Evolutionary conservation across 805 yeast species (phyloP), one percentile per base, ranked within the genome.

Genomic region (Wickerhamomyces sydowiorum): DNA sequence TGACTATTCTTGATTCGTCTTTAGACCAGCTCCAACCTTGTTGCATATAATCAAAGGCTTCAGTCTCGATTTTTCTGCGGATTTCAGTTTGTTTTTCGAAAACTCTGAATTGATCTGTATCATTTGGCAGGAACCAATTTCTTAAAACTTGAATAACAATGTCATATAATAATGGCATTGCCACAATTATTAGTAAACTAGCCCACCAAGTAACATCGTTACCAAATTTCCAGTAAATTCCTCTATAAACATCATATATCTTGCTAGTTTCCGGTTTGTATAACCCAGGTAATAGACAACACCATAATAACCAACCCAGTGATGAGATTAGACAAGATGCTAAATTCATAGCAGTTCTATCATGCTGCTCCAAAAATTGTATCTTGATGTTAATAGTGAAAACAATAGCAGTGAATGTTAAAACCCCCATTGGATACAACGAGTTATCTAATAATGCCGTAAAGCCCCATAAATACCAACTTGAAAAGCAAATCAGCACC

Each of bases 121-220:
- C 96, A 1, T 75, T 76, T 0, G 95, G 88, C 47, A 65, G 59
- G 19, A 86, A 45, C 57, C 76, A 70, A 22, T 67, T 68, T 48
- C 80, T 75, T 36, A 80, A 51, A 1, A 81, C 72, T 48, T 82
- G 80, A 40, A 79, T 59, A 5, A 83, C 56, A 31, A 86, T 61
- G 57, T 93, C 98, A 45, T 85, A 64, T 30, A 80, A 61, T 13
- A 86, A 50, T 2, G 91, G 84, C 40, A 86, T 66, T 0, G 76
- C 63, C 1, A 70, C 59, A 17, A 85, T 57, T 2, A 80, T 70
- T 24, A 87, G 55, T 27, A 86, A 64, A 0, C 87, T 62, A 1
- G 87, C 86, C 98, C 98, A 93, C 78, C 89, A 91, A 1, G 86
- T 72, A n/a, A 69, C 59, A 57, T 93, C 97, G 18, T 50, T 62